Evolutionary conservation across 805 yeast species (phyloP).

Genomic region (Kluyveromyces siamensis): DNA sequence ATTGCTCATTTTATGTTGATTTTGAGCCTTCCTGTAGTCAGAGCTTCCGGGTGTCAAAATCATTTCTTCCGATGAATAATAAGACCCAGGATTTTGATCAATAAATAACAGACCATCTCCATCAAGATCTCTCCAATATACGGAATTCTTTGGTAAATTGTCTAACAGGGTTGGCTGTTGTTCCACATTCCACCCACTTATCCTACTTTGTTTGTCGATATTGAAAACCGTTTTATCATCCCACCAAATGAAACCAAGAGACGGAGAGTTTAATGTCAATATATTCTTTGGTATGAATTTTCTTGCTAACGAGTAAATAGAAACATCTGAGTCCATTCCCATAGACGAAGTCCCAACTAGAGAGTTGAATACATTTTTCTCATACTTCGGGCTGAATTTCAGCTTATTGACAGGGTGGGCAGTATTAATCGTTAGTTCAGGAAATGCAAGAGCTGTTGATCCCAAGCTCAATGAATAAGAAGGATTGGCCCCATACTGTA

Average conservation of each 20-base stretch:
- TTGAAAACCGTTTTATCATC: constrained; percentile 25
- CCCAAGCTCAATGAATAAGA: constrained; percentile 3
- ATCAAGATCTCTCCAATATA: constrained; percentile 30
- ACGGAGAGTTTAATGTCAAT: constrained; percentile 22
- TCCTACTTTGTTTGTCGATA: constrained; percentile 24
- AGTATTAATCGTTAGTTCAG: constrained; percentile 65
- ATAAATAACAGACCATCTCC: constrained; percentile 27
- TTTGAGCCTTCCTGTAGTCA: background rate
- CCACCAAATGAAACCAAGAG: constrained; percentile 30
- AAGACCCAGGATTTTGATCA: constrained; percentile 21
- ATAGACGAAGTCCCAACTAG: constrained; percentile 67
- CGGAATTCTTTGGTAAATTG: constrained; percentile 19
- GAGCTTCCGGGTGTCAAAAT: constrained; percentile 1
- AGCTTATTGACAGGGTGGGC: constrained; percentile 67
- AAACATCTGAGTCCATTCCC: constrained; percentile 59
- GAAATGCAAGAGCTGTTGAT: constrained; percentile 26
- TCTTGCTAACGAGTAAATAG: constrained; percentile 61
- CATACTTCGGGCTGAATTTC: constrained; percentile 24
- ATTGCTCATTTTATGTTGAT: constrained; percentile 4
- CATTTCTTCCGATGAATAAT: constrained; percentile 6
- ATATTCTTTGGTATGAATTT: constrained; percentile 60
- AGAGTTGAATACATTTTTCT: constrained; percentile 39
- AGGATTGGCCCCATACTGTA: background rate
- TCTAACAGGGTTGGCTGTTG: constrained; percentile 25
- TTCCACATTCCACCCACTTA: constrained; percentile 27